These are phyloP conservation scores for Pleurotus sapidus DNA, from an alignment of 768 basidiomycete species.

Conservation along the genomic window DNA sequence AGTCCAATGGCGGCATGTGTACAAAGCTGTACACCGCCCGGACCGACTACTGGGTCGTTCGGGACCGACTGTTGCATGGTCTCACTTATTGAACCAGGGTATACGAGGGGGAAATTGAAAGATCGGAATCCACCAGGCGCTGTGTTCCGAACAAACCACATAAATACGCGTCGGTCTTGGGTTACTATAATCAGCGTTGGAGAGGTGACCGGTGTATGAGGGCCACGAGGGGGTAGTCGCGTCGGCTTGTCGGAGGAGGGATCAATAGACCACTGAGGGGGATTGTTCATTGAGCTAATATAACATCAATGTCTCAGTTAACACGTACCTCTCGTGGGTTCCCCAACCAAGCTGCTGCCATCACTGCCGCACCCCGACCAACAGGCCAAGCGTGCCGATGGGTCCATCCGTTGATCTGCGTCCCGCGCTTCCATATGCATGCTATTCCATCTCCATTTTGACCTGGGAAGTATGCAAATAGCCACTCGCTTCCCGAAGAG, in stretches of 20 bases:
- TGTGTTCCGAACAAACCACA: slow-evolving; percentile 53
- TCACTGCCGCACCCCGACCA: slow-evolving; percentile 49
- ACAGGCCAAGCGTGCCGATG: slow-evolving; percentile 57
- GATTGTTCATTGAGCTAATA: background rate
- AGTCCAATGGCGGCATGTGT: slow-evolving; percentile 57
- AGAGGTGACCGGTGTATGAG: slow-evolving; percentile 46
- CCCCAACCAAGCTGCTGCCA: slow-evolving; percentile 63
- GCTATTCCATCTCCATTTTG: slow-evolving; percentile 51
- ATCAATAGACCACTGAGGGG: slow-evolving; percentile 50
- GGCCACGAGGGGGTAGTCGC: slow-evolving; percentile 61
- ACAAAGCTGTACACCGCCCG: slow-evolving; percentile 45
- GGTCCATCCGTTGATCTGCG: slow-evolving; percentile 60
- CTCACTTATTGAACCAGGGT: slow-evolving; percentile 34
- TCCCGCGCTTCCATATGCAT: slow-evolving; percentile 63
- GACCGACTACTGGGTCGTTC: slow-evolving; percentile 27
- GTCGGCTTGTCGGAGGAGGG: slow-evolving; percentile 37
- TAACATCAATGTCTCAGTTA: background rate
- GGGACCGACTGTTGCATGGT: slow-evolving; percentile 19
- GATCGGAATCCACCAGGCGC: slow-evolving; percentile 35
- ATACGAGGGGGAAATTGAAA: slow-evolving; percentile 46
- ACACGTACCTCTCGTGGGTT: slow-evolving; percentile 54
- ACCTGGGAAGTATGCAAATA: slow-evolving; percentile 76
- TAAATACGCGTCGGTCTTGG: slow-evolving; percentile 53
- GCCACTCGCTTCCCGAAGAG: slow-evolving; percentile 55
- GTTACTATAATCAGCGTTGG: slow-evolving; percentile 65